Evolutionary conservation across 2,329 filamentous ascomycete genomes (phyloP).

Genomic region (Fonsecaea pugnacius): DNA sequence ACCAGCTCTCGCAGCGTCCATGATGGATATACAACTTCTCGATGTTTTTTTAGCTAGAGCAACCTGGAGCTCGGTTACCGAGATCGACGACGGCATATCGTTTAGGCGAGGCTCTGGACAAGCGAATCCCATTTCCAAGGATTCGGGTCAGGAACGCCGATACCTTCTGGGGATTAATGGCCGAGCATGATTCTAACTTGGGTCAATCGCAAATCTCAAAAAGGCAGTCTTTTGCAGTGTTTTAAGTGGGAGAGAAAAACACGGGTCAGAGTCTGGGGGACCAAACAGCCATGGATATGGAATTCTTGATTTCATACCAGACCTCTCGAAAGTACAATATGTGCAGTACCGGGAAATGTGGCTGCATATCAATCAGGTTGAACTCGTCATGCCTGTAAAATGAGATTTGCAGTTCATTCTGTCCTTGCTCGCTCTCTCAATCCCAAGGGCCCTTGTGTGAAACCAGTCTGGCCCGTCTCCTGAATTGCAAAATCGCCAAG

Average conservation of each 20-base stretch:
- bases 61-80: background rate
- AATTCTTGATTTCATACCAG: conserved; percentile 5
- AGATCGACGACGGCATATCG: conserved; percentile 17
- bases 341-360: conserved; percentile 24
- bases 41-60: conserved; percentile 1
- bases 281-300: conserved; percentile 19
- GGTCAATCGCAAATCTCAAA: background rate
- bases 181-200: conserved; percentile 5
- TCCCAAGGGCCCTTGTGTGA: background rate
- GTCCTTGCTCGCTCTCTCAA: background rate
- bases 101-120: conserved; percentile 14
- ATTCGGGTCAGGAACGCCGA: conserved; percentile 17
- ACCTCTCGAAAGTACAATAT: conserved; percentile 25
- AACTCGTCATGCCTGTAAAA: conserved; percentile 4
- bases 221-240: background rate
- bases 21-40: background rate
- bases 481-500: background rate
- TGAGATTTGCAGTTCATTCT: conserved; percentile 13
- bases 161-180: background rate
- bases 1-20: background rate
- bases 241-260: background rate
- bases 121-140: conserved; percentile 8
- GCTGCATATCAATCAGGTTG: conserved; percentile 23
- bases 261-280: background rate
- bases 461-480: background rate